phyloP scores from a whole-genome alignment of 768 basidiomycete species.

The Collybia sp. region DNA sequence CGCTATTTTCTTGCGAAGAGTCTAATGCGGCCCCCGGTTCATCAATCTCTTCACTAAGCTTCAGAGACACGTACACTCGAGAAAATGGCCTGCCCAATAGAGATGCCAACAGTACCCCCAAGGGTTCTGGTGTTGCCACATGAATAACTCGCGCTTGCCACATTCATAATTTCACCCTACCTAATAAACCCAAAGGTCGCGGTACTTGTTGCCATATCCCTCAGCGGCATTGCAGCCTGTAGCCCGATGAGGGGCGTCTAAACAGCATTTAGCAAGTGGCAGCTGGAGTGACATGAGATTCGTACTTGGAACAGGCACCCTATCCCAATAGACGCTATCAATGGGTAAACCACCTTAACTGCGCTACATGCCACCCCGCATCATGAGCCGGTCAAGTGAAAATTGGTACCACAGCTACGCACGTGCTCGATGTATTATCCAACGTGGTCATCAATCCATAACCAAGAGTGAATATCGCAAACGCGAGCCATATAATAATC shows the following conservation, averaged over 20 bases:
- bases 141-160: background rate
- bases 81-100: constrained; percentile 70
- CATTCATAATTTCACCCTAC: constrained; percentile 22
- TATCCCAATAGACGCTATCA: constrained; percentile 62
- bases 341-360: constrained; percentile 55
- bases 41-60: background rate
- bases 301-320: constrained; percentile 61
- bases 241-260: constrained; percentile 67
- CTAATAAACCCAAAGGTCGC: constrained; percentile 67
- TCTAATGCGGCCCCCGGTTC: constrained; percentile 14
- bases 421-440: constrained; percentile 50
- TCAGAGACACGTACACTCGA: constrained; percentile 38
- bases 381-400: background rate
- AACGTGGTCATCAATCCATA: constrained; percentile 72
- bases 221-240: constrained; percentile 84
- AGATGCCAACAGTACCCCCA: constrained; percentile 75
- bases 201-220: constrained; percentile 83
- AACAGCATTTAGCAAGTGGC: constrained; percentile 4
- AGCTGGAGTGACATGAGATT: background rate
- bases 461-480: constrained; percentile 53
- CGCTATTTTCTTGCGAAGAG: constrained; percentile 30
- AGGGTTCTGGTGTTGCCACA: constrained; percentile 38
- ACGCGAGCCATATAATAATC: constrained; percentile 57
- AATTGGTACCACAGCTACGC: constrained; percentile 13
- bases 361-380: constrained; percentile 36